phyloP scores from a whole-genome alignment of 1,284 basidiomycete species.

The Psilocybe mexicana region DNA sequence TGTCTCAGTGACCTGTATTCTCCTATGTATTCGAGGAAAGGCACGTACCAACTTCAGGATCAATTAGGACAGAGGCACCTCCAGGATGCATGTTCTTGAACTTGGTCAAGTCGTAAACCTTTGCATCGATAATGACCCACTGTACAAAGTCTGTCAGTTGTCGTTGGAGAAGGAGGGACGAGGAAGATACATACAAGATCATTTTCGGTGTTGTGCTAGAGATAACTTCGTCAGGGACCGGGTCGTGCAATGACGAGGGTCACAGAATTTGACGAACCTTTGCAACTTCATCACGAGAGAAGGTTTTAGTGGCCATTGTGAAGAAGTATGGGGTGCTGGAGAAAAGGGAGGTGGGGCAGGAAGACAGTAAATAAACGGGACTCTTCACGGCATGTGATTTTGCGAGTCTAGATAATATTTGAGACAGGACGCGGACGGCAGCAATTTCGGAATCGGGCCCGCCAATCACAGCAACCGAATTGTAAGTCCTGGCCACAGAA shows the following conservation, averaged over 20 bases:
- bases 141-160: conserved; percentile 25
- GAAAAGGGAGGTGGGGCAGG: neutral
- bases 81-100: conserved; percentile 85
- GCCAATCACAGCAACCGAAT: conserved; percentile 4
- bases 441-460: neutral
- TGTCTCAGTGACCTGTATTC: neutral
- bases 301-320: conserved; percentile 44
- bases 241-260: neutral
- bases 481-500: neutral
- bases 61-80: conserved; percentile 71
- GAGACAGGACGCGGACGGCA: neutral
- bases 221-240: conserved; percentile 40
- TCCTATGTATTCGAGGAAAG: neutral
- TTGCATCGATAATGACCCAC: conserved; percentile 85
- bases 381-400: conserved; percentile 14
- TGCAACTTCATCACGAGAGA: conserved; percentile 55
- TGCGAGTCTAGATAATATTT: neutral
- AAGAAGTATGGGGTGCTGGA: neutral
- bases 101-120: conserved; percentile 79
- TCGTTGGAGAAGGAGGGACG: neutral
- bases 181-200: conserved; percentile 45
- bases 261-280: conserved; percentile 36
- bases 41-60: conserved; percentile 68
- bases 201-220: conserved; percentile 66
- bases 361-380: neutral